These are phyloP conservation scores for Alternaria consortialis DNA, from an alignment of 2,329 filamentous ascomycete genomes.

Conservation along the genomic window DNA sequence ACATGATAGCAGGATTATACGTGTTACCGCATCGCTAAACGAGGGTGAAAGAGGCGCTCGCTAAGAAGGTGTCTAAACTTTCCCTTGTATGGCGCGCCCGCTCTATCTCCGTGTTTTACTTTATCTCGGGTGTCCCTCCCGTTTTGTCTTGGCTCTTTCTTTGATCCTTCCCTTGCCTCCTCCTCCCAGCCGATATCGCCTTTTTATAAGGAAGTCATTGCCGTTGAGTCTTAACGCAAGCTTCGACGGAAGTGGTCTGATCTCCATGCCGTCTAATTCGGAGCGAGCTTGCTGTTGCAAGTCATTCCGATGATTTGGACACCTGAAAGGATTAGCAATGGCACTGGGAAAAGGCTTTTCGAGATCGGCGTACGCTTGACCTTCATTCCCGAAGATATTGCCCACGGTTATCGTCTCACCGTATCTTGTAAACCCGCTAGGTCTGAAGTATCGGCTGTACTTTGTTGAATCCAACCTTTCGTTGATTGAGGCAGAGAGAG, in stretches of 20 bases:
- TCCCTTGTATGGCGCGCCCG: too few species aligned
- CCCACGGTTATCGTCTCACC: slow-evolving; percentile 15
- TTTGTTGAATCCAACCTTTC: slow-evolving; percentile 25
- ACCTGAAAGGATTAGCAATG: neutral
- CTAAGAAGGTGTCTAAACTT: too few species aligned
- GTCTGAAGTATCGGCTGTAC: slow-evolving; percentile 24
- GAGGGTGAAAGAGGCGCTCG: too few species aligned
- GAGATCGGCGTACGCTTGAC: slow-evolving; percentile 5
- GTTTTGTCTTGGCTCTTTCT: too few species aligned
- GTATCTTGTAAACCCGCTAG: slow-evolving; percentile 22
- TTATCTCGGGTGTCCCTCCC: too few species aligned
- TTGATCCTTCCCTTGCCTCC: neutral
- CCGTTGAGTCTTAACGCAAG: neutral
- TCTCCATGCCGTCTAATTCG: neutral
- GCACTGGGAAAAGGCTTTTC: neutral
- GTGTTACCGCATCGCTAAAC: too few species aligned
- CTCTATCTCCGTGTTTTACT: too few species aligned
- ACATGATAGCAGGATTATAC: too few species aligned
- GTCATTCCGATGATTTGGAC: too few species aligned
- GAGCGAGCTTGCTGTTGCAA: too few species aligned
- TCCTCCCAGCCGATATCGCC: neutral
- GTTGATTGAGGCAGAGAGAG: slow-evolving; percentile 20
- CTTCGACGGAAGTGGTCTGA: neutral
- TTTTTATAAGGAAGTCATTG: neutral
- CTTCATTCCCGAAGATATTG: slow-evolving; percentile 15